Evolutionary conservation across 139 green algal genomes (phyloP).

Genomic region (Asterochloris sp.): DNA sequence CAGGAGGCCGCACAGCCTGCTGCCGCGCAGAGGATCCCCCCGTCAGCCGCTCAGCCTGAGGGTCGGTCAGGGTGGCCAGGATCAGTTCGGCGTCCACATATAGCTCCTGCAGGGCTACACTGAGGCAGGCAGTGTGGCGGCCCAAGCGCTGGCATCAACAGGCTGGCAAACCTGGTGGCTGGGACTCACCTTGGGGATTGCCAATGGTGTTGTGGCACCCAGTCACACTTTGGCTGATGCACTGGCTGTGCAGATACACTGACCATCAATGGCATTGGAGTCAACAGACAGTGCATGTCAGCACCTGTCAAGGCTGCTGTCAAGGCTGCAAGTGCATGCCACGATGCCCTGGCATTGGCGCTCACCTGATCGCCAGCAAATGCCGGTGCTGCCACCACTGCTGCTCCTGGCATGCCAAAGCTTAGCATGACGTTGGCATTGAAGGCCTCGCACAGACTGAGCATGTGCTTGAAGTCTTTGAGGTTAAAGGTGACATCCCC

Average conservation of each 20-base stretch:
- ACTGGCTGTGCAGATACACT: not conserved
- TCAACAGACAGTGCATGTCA: not conserved
- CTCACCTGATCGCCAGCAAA: slow-evolving; percentile 11
- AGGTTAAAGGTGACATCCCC: slow-evolving; percentile 74
- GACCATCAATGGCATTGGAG: not conserved
- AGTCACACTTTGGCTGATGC: not conserved
- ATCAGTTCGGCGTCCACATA: slow-evolving; percentile 59
- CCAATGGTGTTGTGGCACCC: not conserved
- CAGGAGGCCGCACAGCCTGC: not conserved
- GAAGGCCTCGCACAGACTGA: slow-evolving; percentile 53
- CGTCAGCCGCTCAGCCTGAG: slow-evolving; percentile 22
- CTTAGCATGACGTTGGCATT: slow-evolving; percentile 37
- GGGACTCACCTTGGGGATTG: not conserved
- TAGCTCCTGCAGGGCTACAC: slow-evolving; percentile 21
- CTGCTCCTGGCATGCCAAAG: slow-evolving; percentile 49
- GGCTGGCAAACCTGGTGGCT: not conserved
- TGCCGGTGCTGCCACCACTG: slow-evolving; percentile 56
- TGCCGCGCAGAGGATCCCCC: not conserved
- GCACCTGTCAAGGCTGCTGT: not conserved
- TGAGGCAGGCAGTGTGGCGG: not conserved
- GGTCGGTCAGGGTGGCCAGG: slow-evolving; percentile 63
- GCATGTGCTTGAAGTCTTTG: slow-evolving; percentile 65
- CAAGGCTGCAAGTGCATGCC: not conserved
- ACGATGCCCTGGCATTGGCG: not conserved
- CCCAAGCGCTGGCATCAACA: not conserved